A percentile compares a stretch with the other conserved stretches of the same genome.
These are phyloP conservation scores for Pseudisothecium myosuroides DNA, from an alignment of 225 moss, liverwort and hornwort genomes.

Conservation along the genomic window DNA sequence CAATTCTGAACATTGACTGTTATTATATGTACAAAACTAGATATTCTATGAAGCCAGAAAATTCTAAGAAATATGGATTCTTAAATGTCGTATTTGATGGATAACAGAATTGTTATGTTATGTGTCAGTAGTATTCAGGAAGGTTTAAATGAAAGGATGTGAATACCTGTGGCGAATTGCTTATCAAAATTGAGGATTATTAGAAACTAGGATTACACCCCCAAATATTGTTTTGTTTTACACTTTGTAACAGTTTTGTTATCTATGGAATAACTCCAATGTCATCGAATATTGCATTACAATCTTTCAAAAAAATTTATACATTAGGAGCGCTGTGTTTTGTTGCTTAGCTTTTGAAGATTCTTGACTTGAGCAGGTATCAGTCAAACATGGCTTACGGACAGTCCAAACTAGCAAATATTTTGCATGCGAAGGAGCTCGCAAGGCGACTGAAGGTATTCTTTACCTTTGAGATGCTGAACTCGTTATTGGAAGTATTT, in stretches of 20 bases:
- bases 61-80: not conserved
- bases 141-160: not conserved
- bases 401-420: constrained; percentile 50
- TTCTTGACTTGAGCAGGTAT: constrained; percentile 24
- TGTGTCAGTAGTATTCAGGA: not conserved
- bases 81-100: not conserved
- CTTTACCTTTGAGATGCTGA: not conserved
- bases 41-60: not conserved
- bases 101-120: not conserved
- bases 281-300: not conserved
- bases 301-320: not conserved
- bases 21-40: not conserved
- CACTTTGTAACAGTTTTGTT: not conserved
- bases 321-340: not conserved
- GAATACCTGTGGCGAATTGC: not conserved
- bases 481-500: not conserved
- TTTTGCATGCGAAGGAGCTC: constrained; percentile 54
- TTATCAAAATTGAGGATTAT: not conserved
- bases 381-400: constrained; percentile 29
- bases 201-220: no score
- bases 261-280: not conserved
- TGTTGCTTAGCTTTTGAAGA: not conserved
- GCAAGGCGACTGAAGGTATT: constrained; percentile 30
- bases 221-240: not conserved
- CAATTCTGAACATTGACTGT: not conserved